Conservation (phyloP, 2,329 filamentous ascomycete genomes). For the Fusarium pseudonygamai region DNA sequence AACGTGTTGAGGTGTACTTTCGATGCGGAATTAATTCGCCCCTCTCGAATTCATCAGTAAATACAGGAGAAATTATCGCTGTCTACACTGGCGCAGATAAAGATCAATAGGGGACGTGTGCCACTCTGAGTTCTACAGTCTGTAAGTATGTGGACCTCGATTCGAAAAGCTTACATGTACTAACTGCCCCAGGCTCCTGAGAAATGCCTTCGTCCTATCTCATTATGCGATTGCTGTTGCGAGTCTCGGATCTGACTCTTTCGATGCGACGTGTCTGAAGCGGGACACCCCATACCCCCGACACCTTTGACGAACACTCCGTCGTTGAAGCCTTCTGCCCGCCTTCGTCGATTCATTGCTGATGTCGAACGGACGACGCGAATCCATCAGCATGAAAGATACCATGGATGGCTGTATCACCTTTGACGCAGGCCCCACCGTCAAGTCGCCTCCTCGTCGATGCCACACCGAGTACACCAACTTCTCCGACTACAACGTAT, state of each 20-base stretch:
- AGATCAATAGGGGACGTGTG: not conserved
- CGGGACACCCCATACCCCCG: no score
- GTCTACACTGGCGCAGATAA: fast-evolving
- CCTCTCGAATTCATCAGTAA: not conserved
- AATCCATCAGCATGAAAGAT: not conserved
- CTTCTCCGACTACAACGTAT: not conserved
- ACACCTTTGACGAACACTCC: not conserved
- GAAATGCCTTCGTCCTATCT: not conserved
- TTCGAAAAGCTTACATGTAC: not conserved
- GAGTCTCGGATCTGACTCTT: not conserved
- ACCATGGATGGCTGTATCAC: not conserved
- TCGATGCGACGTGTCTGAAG: not conserved
- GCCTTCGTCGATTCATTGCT: not conserved
- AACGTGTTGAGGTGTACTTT: not conserved
- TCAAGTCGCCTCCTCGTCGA: not conserved
- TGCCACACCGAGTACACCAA: not conserved
- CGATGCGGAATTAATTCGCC: not conserved
- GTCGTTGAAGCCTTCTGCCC: not conserved
- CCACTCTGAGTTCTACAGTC: not conserved
- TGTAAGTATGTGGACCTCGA: not conserved
- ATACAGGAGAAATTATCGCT: not conserved
- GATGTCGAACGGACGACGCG: not conserved
- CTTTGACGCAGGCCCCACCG: not conserved
- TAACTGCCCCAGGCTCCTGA: not conserved
- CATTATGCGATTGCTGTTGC: not conserved